phyloP scores from a whole-genome alignment of 129 eudicot genomes.

The Artemisia annua region DNA sequence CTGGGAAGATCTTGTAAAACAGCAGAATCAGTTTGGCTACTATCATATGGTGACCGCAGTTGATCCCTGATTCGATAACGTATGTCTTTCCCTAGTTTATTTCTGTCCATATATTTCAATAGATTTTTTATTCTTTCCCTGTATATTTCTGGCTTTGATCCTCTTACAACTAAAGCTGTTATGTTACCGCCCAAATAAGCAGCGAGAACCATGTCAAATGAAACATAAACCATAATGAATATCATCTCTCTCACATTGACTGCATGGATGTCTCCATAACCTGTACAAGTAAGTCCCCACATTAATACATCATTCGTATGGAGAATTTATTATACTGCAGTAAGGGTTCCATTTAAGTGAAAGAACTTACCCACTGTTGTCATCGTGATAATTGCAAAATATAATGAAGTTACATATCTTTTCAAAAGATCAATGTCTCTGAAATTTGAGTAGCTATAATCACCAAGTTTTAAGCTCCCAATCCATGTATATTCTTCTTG shows the following conservation, averaged over 20 bases:
- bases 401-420: conserved; percentile 70
- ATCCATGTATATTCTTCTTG: conserved; percentile 94
- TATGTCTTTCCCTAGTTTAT: conserved; percentile 5
- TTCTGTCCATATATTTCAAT: conserved; percentile 3
- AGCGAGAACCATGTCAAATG: conserved; percentile 91
- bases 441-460: conserved; percentile 69
- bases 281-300: conserved; percentile 38
- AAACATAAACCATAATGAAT: conserved; percentile 83
- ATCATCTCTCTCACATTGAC: conserved; percentile 94
- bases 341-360: neutral
- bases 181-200: conserved; percentile 98
- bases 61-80: conserved; percentile 7
- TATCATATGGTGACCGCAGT: neutral
- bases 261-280: conserved; percentile 97
- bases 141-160: conserved; percentile 27
- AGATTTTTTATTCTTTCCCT: conserved; percentile 85
- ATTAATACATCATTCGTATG: neutral
- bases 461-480: conserved; percentile 86
- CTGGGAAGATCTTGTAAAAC: conserved; percentile 84
- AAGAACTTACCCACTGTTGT: conserved; percentile 79
- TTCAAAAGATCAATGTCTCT: conserved; percentile 86
- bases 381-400: conserved; percentile 93
- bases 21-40: conserved; percentile 27
- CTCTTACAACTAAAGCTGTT: conserved; percentile 50
- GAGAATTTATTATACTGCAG: neutral